These are phyloP conservation scores for Lotmaria passim DNA, from an alignment of 208 protist species.

Conservation along the genomic window DNA sequence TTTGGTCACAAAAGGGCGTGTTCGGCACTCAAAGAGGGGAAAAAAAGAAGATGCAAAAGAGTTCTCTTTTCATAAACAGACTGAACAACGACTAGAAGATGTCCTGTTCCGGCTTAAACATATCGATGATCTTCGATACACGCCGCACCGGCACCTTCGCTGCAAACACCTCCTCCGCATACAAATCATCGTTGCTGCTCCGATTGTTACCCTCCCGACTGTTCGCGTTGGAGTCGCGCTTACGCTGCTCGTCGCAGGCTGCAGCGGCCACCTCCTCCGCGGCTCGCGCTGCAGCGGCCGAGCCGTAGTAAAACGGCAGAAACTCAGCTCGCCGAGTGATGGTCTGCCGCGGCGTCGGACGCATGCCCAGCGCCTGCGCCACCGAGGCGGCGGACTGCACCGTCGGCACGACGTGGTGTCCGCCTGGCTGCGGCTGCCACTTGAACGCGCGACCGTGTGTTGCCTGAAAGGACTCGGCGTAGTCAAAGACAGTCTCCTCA, in stretches of 20 bases:
- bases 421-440: slow-evolving; percentile 36
- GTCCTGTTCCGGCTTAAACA: slow-evolving; percentile 19
- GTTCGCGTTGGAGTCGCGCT: not conserved
- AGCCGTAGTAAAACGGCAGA: slow-evolving; percentile 36
- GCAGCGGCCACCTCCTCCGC: not conserved
- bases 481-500: slow-evolving; percentile 15
- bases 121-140: slow-evolving; percentile 28
- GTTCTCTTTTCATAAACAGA: not conserved
- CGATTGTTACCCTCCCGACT: not conserved
- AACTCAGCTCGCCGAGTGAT: slow-evolving; percentile 32
- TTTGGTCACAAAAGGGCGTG: no score
- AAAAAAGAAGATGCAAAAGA: no score
- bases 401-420: slow-evolving; percentile 3
- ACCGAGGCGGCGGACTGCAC: slow-evolving; percentile 28
- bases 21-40: no score
- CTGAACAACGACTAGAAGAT: slow-evolving; percentile 9
- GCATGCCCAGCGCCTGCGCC: slow-evolving; percentile 20
- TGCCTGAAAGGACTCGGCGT: slow-evolving; percentile 24
- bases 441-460: slow-evolving; percentile 36
- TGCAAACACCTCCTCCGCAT: slow-evolving; percentile 16
- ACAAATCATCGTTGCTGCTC: not conserved
- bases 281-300: not conserved
- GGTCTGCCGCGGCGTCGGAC: slow-evolving; percentile 18
- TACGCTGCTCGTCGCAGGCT: not conserved
- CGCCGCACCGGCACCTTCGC: slow-evolving; percentile 14